Evolutionary conservation across 805 yeast species (phyloP).

Genomic region (Clavispora santaluciae): DNA sequence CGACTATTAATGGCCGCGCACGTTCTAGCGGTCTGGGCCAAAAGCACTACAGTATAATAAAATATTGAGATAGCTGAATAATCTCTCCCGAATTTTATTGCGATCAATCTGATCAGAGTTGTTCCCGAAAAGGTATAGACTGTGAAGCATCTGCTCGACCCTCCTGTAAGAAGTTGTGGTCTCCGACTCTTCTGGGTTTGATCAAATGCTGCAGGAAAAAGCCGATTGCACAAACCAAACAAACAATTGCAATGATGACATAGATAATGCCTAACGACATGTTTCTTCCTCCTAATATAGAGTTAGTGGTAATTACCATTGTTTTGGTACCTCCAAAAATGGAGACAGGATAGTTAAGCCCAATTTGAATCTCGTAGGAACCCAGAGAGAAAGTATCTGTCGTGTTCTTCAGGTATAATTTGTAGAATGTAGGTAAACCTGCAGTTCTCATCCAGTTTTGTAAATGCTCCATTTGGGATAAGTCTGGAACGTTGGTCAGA

Average conservation of each 20-base stretch:
- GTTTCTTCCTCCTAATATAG: constrained; percentile 85
- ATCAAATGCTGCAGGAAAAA: constrained; percentile 79
- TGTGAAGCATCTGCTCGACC: constrained; percentile 6
- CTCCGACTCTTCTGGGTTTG: constrained; percentile 82
- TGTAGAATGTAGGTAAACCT: constrained; percentile 83
- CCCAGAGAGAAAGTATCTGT: constrained; percentile 55
- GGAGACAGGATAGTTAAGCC: constrained; percentile 74
- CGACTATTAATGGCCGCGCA: neutral
- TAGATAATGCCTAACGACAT: constrained; percentile 80
- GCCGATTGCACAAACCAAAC: constrained; percentile 63
- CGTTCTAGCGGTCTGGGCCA: no score
- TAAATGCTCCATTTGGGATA: constrained; percentile 72
- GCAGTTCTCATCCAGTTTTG: constrained; percentile 99
- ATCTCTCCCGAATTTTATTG: no score
- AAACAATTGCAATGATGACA: constrained; percentile 74
- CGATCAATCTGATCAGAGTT: neutral
- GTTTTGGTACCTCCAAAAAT: constrained; percentile 88
- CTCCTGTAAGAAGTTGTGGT: constrained; percentile 54
- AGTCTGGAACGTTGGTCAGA: constrained; percentile 71
- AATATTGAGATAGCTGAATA: neutral
- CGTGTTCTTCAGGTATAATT: constrained; percentile 73
- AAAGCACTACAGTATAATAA: no score
- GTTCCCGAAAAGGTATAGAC: neutral
- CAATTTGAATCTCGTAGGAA: constrained; percentile 63
- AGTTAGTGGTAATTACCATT: constrained; percentile 72